A percentile compares a stretch with the other conserved stretches of the same genome.
Evolutionary conservation across 2,329 filamentous ascomycete genomes (phyloP).

Genomic region (Aureobasidium subglaciale): DNA sequence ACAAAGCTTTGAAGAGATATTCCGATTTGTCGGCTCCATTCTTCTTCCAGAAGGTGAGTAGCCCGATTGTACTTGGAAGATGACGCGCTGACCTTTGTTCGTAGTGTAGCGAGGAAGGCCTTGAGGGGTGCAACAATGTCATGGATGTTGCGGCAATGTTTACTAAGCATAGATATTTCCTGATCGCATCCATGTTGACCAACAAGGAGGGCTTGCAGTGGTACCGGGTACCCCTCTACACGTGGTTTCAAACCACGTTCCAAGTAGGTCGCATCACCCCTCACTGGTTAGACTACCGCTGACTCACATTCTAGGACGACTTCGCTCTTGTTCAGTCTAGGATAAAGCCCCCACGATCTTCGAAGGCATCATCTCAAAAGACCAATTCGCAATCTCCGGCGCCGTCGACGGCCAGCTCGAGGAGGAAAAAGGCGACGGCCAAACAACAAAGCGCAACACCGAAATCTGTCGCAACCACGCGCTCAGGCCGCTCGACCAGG

Average conservation of each 20-base stretch:
- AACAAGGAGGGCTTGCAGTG: conserved; percentile 39
- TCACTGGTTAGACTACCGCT: background rate
- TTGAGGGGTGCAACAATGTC: background rate
- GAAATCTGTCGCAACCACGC: background rate
- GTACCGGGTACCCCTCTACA: conserved; percentile 36
- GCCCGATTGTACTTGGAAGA: background rate
- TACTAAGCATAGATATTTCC: conserved; percentile 34
- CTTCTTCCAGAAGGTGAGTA: conserved; percentile 7
- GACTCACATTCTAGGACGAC: background rate
- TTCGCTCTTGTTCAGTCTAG: background rate
- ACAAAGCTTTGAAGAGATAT: conserved; percentile 28
- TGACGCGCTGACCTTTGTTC: background rate
- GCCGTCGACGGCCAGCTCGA: conserved; percentile 21
- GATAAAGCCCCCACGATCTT: background rate
- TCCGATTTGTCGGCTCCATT: background rate
- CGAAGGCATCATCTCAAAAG: conserved; percentile 8
- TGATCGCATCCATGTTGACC: conserved; percentile 39
- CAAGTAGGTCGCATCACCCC: conserved; percentile 19
- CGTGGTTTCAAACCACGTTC: conserved; percentile 33
- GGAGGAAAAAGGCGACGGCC: conserved; percentile 20
- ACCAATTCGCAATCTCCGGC: conserved; percentile 16
- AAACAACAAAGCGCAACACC: background rate
- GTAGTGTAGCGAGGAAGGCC: background rate
- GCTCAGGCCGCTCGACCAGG: background rate
- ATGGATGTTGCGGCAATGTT: conserved; percentile 32